phyloP scores from a whole-genome alignment of 2,329 filamentous ascomycete genomes.

The Setomelanomma holmii region DNA sequence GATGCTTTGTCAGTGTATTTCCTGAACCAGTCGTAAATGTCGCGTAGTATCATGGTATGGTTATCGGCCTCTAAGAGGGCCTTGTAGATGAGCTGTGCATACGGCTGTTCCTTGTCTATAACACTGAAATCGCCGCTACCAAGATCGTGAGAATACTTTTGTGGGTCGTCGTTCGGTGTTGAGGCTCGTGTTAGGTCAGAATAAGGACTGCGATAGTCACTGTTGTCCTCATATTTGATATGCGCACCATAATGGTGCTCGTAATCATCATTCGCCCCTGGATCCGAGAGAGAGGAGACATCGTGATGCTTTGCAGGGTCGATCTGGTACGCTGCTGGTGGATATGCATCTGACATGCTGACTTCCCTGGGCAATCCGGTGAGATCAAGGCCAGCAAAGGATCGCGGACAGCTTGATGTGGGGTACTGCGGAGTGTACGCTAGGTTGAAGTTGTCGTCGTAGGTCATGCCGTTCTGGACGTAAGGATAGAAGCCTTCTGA shows the following conservation, averaged over 20 bases:
- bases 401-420: conserved; percentile 30
- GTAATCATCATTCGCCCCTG: conserved; percentile 29
- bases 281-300: conserved; percentile 26
- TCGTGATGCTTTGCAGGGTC: conserved; percentile 34
- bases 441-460: conserved; percentile 25
- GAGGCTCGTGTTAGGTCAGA: conserved; percentile 30
- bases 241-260: conserved; percentile 22
- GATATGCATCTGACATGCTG: conserved; percentile 30
- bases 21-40: conserved; percentile 91
- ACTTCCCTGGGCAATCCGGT: conserved; percentile 18
- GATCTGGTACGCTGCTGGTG: conserved; percentile 41
- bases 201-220: conserved; percentile 28
- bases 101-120: conserved; percentile 66
- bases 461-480: conserved; percentile 27
- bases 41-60: conserved; percentile 78
- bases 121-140: conserved; percentile 20
- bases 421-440: conserved; percentile 22
- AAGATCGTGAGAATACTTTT: conserved; percentile 12
- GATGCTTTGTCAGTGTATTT: conserved; percentile 79
- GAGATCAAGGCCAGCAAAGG: conserved; percentile 24
- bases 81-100: conserved; percentile 80
- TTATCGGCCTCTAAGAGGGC: conserved; percentile 73
- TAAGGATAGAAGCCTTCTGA: conserved; percentile 22
- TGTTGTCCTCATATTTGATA: conserved; percentile 25
- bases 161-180: conserved; percentile 26